Evolutionary conservation across 1,139 yeast species (phyloP), one percentile per base, ranked within the genome.

Genomic region (Pneumocystis jirovecii): DNA sequence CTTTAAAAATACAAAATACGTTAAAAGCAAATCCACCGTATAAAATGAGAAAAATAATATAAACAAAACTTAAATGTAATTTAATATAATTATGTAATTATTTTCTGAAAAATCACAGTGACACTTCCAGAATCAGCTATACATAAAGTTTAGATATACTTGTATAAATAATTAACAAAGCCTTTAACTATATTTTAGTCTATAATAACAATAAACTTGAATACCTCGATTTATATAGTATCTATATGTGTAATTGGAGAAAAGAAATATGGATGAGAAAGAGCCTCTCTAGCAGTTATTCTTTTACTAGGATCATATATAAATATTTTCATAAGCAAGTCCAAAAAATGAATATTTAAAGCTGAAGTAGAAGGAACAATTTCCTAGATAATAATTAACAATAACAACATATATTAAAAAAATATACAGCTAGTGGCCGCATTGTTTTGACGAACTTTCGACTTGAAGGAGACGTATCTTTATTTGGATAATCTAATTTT

Each of bases 291-390:
- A 0, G 96, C 91, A 63, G 85, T 82, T 67, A 90, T 85, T 75
- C 98, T 82, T 68, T 82, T 76, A 65, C 76, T 77, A 17, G 97
- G 96, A 72, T 91, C 89, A 63, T 88, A 91, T 25, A 86, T 83
- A 69, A 93, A 81, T 83, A 93, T 88, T 69, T 79, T 79, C 64
- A 79, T 75, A 57, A 93, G 81, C 68, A 93, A 80, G 74, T 90
- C 95, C 64, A 75, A 61, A 68, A 79, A 77, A 64, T 69, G 69
- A 29, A 68, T 75, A 75, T 83, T 81, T 71, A 82, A 81, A 64
- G 75, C 78, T 12, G 64, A 63, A 37, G 39, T 45, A 6, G 68
- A 64, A 64, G 70, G 65, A 71, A 69, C 42, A 15, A 74, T 68
- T 50, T 80, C 57, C 63, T 61, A 31, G 10, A 17, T 61, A 61